Evolutionary conservation across 495 filamentous ascomycete genomes (phyloP).

Genomic region (Podospora comata): DNA sequence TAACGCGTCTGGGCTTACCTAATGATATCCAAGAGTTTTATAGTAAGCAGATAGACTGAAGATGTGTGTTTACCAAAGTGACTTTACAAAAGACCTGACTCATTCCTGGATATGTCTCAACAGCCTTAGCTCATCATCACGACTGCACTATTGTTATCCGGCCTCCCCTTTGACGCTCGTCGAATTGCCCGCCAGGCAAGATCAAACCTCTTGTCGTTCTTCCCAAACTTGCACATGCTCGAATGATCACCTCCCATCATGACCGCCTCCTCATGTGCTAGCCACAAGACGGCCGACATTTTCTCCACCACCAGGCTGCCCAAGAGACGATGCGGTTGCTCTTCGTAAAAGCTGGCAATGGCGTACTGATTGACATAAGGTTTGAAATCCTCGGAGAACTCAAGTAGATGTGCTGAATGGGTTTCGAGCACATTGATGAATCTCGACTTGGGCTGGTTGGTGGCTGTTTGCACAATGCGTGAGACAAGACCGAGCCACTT

Average conservation of each 20-base stretch:
- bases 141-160: neutral
- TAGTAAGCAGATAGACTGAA: neutral
- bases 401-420: constrained; percentile 12
- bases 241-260: constrained; percentile 12
- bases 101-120: neutral
- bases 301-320: constrained; percentile 15
- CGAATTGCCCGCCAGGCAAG: constrained; percentile 11
- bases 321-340: constrained; percentile 8
- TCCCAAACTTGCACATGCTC: constrained; percentile 15
- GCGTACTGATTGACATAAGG: constrained; percentile 14
- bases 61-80: neutral
- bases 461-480: constrained; percentile 11
- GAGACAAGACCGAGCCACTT: constrained; percentile 14
- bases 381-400: constrained; percentile 21
- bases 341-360: constrained; percentile 24
- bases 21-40: neutral
- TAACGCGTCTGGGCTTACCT: constrained; percentile 18
- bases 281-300: constrained; percentile 9
- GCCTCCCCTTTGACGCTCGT: neutral
- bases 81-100: neutral
- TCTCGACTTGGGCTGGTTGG: neutral
- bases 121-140: neutral
- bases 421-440: constrained; percentile 12
- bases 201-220: constrained; percentile 10
- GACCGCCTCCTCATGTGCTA: constrained; percentile 11